Evolutionary conservation across 2,329 filamentous ascomycete genomes (phyloP).

Genomic region (Diaporthe capsici): DNA sequence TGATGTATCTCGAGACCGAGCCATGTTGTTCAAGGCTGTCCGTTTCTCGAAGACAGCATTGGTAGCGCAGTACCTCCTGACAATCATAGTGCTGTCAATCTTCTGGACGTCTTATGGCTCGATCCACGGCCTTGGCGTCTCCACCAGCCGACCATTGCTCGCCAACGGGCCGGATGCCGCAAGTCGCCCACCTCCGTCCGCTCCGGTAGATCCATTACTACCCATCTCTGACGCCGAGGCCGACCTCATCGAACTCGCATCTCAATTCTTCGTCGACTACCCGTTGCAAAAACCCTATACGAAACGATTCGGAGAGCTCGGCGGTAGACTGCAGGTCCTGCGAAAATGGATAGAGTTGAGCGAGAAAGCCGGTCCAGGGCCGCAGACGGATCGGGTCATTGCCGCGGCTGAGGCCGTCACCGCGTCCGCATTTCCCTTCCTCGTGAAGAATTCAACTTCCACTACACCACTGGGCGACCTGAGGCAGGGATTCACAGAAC

Average conservation of each 20-base stretch:
- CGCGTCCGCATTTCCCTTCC: constrained; percentile 47
- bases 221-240: background rate
- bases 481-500: constrained; percentile 42
- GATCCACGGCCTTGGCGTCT: constrained; percentile 26
- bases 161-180: background rate
- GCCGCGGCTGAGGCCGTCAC: constrained; percentile 40
- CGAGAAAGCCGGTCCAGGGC: constrained; percentile 14
- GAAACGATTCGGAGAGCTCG: constrained; percentile 10
- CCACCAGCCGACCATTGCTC: constrained; percentile 1
- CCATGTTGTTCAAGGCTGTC: constrained; percentile 27
- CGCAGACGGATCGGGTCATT: background rate
- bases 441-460: constrained; percentile 40
- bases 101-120: constrained; percentile 17
- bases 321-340: constrained; percentile 6
- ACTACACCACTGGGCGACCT: constrained; percentile 43
- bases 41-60: constrained; percentile 19
- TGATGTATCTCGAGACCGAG: background rate
- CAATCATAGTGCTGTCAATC: background rate
- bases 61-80: background rate
- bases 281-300: constrained; percentile 4
- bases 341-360: constrained; percentile 5
- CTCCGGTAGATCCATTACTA: background rate
- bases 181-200: background rate
- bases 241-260: constrained; percentile 18
- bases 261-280: constrained; percentile 1